These are phyloP conservation scores for Peronospora destructor DNA, from an alignment of 352 stramenopile species.

Conservation along the genomic window DNA sequence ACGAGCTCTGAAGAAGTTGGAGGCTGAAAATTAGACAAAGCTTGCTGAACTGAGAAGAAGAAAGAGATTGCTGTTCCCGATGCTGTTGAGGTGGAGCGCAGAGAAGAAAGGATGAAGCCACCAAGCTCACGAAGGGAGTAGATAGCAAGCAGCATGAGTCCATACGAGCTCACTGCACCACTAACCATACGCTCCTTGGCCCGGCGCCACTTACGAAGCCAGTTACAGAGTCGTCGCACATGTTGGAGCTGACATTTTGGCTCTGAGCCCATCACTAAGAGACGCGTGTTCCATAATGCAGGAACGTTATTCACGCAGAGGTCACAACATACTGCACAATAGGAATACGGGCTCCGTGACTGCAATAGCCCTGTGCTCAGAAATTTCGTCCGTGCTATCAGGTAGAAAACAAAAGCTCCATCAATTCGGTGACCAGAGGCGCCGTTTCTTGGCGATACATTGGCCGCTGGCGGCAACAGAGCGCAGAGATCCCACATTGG, in stretches of 20 bases:
- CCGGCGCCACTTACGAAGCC: slow-evolving; percentile 52
- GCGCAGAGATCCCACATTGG: slow-evolving; percentile 72
- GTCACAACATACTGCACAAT: slow-evolving; percentile 69
- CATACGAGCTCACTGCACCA: slow-evolving; percentile 57
- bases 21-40: no score
- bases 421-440: slow-evolving; percentile 45
- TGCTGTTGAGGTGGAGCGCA: no score
- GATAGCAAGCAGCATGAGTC: slow-evolving; percentile 54
- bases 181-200: slow-evolving; percentile 29
- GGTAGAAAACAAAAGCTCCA: slow-evolving; percentile 53
- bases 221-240: slow-evolving; percentile 33
- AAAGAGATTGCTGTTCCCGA: no score
- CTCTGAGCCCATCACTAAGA: slow-evolving; percentile 28
- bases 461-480: slow-evolving; percentile 46
- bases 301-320: slow-evolving; percentile 79
- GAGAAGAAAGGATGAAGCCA: no score
- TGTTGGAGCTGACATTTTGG: slow-evolving; percentile 8
- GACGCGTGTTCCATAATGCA: slow-evolving; percentile 72
- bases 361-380: slow-evolving; percentile 13
- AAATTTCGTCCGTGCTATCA: slow-evolving; percentile 11
- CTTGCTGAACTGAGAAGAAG: no score
- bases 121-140: slow-evolving; percentile 63
- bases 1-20: no score
- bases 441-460: slow-evolving; percentile 38
- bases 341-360: slow-evolving; percentile 51